phyloP scores from a whole-genome alignment of 1,139 yeast species.

The Magnusiomyces suaveolens region DNA sequence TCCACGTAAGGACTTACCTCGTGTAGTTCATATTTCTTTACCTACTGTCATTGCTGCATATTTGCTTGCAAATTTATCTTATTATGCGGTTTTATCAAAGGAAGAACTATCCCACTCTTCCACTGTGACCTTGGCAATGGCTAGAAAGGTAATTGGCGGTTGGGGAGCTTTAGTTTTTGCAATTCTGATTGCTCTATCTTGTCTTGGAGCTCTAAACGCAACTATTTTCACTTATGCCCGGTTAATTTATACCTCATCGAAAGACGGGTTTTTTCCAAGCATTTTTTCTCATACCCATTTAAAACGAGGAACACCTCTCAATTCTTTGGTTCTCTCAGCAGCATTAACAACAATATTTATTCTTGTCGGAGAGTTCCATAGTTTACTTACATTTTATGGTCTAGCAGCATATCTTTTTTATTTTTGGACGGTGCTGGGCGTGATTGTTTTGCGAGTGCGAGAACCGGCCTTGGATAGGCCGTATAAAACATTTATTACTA shows the following conservation, averaged over 20 bases:
- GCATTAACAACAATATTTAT: constrained; percentile 29
- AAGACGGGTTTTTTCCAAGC: constrained; percentile 32
- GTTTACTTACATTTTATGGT: constrained; percentile 34
- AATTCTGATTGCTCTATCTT: constrained; percentile 32
- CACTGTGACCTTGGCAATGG: constrained; percentile 34
- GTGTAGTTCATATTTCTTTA: constrained; percentile 36
- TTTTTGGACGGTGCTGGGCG: constrained; percentile 34
- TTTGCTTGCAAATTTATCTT: constrained; percentile 33
- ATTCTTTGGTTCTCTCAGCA: constrained; percentile 31
- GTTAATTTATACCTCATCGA: constrained; percentile 33
- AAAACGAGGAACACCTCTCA: constrained; percentile 30
- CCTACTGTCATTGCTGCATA: constrained; percentile 34
- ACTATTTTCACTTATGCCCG: constrained; percentile 34
- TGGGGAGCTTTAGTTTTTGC: constrained; percentile 31
- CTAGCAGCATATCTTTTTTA: constrained; percentile 36
- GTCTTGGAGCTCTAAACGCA: constrained; percentile 38
- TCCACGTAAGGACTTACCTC: constrained; percentile 33
- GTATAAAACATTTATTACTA: constrained; percentile 31
- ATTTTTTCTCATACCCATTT: constrained; percentile 25
- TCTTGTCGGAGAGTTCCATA: constrained; percentile 32
- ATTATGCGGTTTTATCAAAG: constrained; percentile 32
- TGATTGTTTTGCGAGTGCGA: constrained; percentile 30
- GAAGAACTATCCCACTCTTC: constrained; percentile 29
- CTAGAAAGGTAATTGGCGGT: constrained; percentile 27
- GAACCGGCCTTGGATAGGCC: constrained; percentile 34